Evolutionary conservation across 495 filamentous ascomycete genomes (phyloP).

Genomic region (Neurospora sp.): DNA sequence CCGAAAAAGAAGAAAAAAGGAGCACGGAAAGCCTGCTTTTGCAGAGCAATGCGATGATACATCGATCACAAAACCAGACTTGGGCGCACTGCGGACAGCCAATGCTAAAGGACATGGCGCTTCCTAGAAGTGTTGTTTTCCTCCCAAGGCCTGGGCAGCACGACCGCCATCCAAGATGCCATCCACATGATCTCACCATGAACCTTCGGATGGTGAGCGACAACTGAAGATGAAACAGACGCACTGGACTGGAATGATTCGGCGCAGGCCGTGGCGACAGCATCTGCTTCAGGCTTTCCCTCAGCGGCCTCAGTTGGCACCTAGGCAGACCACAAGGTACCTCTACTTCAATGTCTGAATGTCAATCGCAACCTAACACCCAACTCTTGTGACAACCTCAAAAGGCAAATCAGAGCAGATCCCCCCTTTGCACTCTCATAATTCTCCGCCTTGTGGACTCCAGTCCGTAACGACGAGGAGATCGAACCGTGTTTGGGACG

Average conservation of each 20-base stretch:
- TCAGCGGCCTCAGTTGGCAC: background rate
- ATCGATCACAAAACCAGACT: background rate
- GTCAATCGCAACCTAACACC: background rate
- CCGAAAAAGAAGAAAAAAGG: background rate
- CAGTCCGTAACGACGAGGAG: background rate
- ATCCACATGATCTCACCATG: background rate
- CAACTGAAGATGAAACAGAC: background rate
- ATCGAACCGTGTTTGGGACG: background rate
- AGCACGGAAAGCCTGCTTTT: background rate
- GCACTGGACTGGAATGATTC: background rate
- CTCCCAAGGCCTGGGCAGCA: background rate
- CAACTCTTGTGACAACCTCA: background rate
- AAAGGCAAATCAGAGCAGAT: background rate
- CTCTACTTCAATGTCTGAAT: background rate
- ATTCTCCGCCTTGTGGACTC: background rate
- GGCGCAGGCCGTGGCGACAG: background rate
- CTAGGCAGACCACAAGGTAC: background rate
- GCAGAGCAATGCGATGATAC: background rate
- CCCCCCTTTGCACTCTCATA: background rate
- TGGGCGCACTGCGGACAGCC: background rate
- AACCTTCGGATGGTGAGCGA: background rate
- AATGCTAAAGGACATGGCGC: background rate
- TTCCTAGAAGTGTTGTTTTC: background rate
- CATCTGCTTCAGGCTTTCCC: background rate
- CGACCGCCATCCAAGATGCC: background rate